These are phyloP conservation scores for Fusarium acutatum DNA, from an alignment of 2,329 filamentous ascomycete genomes.

Conservation along the genomic window DNA sequence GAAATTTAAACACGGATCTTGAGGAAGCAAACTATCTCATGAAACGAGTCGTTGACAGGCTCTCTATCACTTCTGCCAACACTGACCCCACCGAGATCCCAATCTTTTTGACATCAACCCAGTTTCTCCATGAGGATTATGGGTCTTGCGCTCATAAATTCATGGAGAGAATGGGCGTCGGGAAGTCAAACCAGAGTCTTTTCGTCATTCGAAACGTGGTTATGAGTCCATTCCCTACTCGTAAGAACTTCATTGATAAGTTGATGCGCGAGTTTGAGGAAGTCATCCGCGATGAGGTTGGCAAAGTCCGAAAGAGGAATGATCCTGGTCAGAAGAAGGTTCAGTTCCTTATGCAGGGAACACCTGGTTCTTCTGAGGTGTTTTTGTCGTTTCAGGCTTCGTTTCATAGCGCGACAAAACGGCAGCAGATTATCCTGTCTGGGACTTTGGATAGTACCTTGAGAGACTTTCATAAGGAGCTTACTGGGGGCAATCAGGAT, in stretches of 20 bases:
- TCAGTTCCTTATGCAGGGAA: slow-evolving; percentile 51
- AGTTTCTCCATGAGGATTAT: slow-evolving; percentile 52
- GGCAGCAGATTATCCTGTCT: slow-evolving; percentile 49
- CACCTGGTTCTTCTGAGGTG: slow-evolving; percentile 44
- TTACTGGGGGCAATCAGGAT: not conserved
- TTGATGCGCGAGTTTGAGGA: slow-evolving; percentile 47
- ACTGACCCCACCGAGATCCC: slow-evolving; percentile 52
- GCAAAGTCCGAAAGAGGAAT: slow-evolving; percentile 48
- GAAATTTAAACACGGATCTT: slow-evolving; percentile 52
- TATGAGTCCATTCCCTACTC: slow-evolving; percentile 56
- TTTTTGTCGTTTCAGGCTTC: slow-evolving; percentile 52
- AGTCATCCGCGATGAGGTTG: slow-evolving; percentile 42
- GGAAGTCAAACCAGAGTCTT: slow-evolving; percentile 46
- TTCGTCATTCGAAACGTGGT: slow-evolving; percentile 58
- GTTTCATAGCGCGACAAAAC: slow-evolving; percentile 45
- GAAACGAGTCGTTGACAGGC: slow-evolving; percentile 51
- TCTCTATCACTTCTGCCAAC: slow-evolving; percentile 52
- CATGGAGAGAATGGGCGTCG: slow-evolving; percentile 51
- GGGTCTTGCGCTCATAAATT: slow-evolving; percentile 52
- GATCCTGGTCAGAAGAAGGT: slow-evolving; percentile 45
- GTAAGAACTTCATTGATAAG: slow-evolving; percentile 50
- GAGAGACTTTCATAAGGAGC: not conserved
- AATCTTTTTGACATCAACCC: slow-evolving; percentile 56
- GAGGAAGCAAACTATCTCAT: slow-evolving; percentile 60
- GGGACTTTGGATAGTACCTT: slow-evolving; percentile 5